Conservation (phyloP, 78 protist species). For the Speleostelium caveatum region DNA sequence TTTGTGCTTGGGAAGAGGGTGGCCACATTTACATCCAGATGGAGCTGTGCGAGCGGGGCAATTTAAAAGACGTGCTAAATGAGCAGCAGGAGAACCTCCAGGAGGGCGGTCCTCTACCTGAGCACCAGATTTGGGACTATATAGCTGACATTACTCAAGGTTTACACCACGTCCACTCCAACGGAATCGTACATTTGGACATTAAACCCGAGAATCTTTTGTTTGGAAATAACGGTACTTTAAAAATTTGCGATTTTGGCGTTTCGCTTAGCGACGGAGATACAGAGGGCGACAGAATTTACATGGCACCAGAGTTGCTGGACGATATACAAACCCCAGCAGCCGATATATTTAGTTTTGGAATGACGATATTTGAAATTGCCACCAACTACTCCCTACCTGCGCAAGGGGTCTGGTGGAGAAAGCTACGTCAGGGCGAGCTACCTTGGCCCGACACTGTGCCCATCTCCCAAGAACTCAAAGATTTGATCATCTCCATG, state of each 20-base stretch:
- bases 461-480: constrained; percentile 15
- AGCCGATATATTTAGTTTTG: constrained; percentile 74
- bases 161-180: constrained; percentile 76
- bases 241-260: constrained; percentile 91
- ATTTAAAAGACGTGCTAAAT: constrained; percentile 21
- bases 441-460: constrained; percentile 27
- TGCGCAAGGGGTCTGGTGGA: constrained; percentile 49
- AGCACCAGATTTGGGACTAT: constrained; percentile 33
- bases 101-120: constrained; percentile 2
- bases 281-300: constrained; percentile 63
- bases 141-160: constrained; percentile 54
- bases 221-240: constrained; percentile 29
- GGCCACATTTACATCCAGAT: constrained; percentile 58
- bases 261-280: constrained; percentile 10
- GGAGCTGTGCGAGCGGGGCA: constrained; percentile 71
- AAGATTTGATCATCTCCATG: constrained; percentile 31
- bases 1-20: constrained; percentile 79
- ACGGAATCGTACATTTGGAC: constrained; percentile 88
- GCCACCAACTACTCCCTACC: constrained; percentile 49
- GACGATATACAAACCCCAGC: constrained; percentile 32
- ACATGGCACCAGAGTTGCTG: constrained; percentile 67
- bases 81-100: not conserved
- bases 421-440: constrained; percentile 45
- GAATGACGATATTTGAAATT: constrained; percentile 44
- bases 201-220: constrained; percentile 90